Base-by-base conservation (phyloP, 306 rosid species). In the Glycine soja region DNA sequence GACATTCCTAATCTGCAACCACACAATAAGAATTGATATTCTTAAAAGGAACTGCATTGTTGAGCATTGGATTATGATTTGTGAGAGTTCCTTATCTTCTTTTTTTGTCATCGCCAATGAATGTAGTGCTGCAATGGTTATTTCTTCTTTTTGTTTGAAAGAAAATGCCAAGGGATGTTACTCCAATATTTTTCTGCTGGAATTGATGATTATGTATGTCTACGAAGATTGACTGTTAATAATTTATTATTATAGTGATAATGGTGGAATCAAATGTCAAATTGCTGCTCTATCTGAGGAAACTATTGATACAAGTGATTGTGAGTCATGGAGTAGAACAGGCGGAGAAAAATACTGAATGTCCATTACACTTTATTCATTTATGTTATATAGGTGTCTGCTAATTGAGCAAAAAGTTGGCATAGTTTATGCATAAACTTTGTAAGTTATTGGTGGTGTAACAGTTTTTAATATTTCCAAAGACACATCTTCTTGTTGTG, bases 301-400 rank as follows among this genome's bases (percentile, higher is more conserved):
- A 86, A 88, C 83, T 81, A 86, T 48, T 93, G 88, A 56, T 70
- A 57, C 40, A 53, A 63, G 45, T 75, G 66, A 70, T 19, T 43
- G 63, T 69, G 79, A 61, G 19, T 71, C 32, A 36, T 56, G 71
- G 67, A 70, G 43, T 80, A 61, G 72, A 82, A n/a, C 56, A 63
- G 11, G 46, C 18, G 47, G 34, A 61, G 15, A 62, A 36, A 64
- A 57, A 53, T 74, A 72, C 59, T 43, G 36, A 84, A 79, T 53
- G 43, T 51, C 54, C 68, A 6, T 67, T 45, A 57, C 34, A 36
- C 65, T 43, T 83, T 24, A 65, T 80, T 11, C 61, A 38, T 14
- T 65, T 64, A 64, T 64, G 70, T 36, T 14, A 36, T 8, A 7
- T 38, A 38, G 19, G 5, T 38, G 30, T 32, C 50, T 46, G 53